Base-by-base conservation (phyloP, 768 basidiomycete genomes). In the Mycena maculata region DNA sequence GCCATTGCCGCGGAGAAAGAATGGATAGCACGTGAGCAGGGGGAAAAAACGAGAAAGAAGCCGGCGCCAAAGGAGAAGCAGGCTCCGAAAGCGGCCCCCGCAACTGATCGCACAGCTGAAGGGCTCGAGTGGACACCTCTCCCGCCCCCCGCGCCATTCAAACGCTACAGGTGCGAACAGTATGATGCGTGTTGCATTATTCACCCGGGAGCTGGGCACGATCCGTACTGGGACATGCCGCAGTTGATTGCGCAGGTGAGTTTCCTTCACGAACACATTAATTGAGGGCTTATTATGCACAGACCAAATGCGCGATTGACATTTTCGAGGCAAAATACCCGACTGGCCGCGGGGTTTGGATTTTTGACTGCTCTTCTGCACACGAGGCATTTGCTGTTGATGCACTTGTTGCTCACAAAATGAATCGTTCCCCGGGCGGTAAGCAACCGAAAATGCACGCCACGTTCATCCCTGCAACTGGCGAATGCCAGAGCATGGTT, bases 361-460 rank as follows among this genome's bases (percentile, higher is more conserved):
- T 73, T 30, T 77, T 77, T 49, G 72, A 78, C 52, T 72, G 73
- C 54, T 78, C 73, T 2, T 77, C 67, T 0, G 71, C 75, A 7
- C 71, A 78, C 41, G 68, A 71, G 16, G 71, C 70, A 15, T 74
- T 74, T 22, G 59, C 74, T 20, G 60, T 65, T 16, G 73, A 78
- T 57, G 73, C 75, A 6, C 65, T 76, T 1, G 71, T 76, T 63
- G 71, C 60, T 22, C 71, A 74, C 38, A 73, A 76, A 3, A 76
- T 76, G 74, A 77, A 76, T 60, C 56, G 69, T 16, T 47, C 38
- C n/a, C 68, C 68, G 5, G 71, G 75, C 3, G 76, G 75, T 22
- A 71, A 71, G 36, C 74, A 76, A 42, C 71, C 69, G 16, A 57
- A 53, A 8, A 69, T 72, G 68, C 71, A 59, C 39, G 57, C 62